Percentiles rank a stretch among this genome's conserved stretches.
Conservation (phyloP, 1,139 yeast genomes). For the Pichia norvegensis region DNA sequence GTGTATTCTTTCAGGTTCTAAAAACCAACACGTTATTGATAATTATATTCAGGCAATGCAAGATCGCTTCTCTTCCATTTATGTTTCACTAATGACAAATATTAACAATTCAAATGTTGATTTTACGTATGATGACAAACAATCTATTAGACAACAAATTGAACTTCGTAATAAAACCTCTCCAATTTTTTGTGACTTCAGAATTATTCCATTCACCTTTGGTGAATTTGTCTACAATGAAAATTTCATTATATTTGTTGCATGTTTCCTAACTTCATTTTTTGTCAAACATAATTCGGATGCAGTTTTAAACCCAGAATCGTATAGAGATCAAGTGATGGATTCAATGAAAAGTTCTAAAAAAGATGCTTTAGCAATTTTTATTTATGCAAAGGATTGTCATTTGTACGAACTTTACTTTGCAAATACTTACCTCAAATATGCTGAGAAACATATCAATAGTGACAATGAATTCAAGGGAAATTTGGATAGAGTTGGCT, state of each 20-base stretch:
- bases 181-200: background rate
- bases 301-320: background rate
- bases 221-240: background rate
- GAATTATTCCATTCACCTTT: background rate
- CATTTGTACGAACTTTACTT: background rate
- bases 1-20: background rate
- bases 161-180: background rate
- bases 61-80: background rate
- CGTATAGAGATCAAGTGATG: background rate
- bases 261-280: background rate
- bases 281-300: background rate
- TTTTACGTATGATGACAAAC: background rate
- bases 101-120: background rate
- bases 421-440: background rate
- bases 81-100: background rate
- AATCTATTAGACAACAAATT: background rate
- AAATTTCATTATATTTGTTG: background rate
- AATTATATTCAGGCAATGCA: background rate
- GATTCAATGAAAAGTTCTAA: background rate
- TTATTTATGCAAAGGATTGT: background rate
- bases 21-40: background rate
- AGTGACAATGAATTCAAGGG: background rate
- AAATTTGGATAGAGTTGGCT: background rate
- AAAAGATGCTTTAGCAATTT: background rate
- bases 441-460: background rate